These are phyloP conservation scores for Hanseniaspora lachancei DNA, from an alignment of 805 yeast species.

Conservation along the genomic window DNA sequence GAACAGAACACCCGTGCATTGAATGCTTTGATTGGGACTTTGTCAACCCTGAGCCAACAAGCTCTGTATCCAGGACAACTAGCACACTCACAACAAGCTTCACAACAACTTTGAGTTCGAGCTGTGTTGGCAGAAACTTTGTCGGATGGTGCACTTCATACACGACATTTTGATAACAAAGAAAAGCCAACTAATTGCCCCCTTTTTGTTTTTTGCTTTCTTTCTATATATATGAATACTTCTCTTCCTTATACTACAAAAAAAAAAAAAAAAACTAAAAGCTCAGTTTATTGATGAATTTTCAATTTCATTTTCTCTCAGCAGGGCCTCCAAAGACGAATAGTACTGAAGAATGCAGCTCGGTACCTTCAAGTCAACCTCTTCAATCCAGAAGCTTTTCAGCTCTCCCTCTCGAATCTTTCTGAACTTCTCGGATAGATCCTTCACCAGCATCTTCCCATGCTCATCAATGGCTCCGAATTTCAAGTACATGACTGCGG, in stretches of 20 bases:
- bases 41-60: constrained; percentile 34
- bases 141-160: constrained; percentile 26
- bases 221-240: too few relatives aligned
- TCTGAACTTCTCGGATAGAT: constrained; percentile 18
- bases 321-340: constrained; percentile 18
- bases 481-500: constrained; percentile 15
- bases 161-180: constrained; percentile 12
- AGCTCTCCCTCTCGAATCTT: constrained; percentile 20
- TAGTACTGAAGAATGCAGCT: constrained; percentile 21
- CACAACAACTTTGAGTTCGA: constrained; percentile 17
- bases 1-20: constrained; percentile 60
- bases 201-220: too few relatives aligned
- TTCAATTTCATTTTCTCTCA: constrained; percentile 14
- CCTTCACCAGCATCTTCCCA: constrained; percentile 14
- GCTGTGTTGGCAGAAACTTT: constrained; percentile 28
- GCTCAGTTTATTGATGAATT: background rate
- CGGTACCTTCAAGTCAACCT: constrained; percentile 21
- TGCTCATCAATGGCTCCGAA: constrained; percentile 12
- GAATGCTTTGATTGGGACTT: constrained; percentile 87
- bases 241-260: background rate
- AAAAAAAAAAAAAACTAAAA: too few relatives aligned
- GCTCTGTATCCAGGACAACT: constrained; percentile 18
- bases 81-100: constrained; percentile 16
- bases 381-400: constrained; percentile 23
- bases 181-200: too few relatives aligned